Evolutionary conservation across 1,284 basidiomycete species (phyloP).

Genomic region (Cutaneotrichosporon sp.): DNA sequence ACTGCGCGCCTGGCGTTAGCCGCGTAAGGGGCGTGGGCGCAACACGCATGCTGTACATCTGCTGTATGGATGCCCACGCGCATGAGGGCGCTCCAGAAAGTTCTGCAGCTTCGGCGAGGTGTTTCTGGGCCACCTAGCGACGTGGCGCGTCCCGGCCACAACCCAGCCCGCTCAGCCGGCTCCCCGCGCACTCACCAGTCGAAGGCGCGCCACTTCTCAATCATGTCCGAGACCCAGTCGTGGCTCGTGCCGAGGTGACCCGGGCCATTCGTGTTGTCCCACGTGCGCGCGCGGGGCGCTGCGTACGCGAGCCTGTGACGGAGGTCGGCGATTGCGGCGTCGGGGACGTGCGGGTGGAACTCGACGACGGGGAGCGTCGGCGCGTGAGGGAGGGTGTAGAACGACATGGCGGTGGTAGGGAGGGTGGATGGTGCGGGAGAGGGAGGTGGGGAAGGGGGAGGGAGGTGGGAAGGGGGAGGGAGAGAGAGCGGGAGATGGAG

Average conservation of each 20-base stretch:
- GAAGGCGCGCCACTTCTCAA: conserved; percentile 30
- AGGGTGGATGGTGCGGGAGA: not conserved
- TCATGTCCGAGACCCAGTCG: conserved; percentile 31
- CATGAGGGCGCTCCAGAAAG: no score
- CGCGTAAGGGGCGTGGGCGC: no score
- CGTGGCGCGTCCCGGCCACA: no score
- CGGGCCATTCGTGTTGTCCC: conserved; percentile 37
- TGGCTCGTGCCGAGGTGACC: conserved; percentile 30
- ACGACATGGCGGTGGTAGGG: conserved; percentile 25
- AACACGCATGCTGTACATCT: no score
- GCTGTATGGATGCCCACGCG: no score
- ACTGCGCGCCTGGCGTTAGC: conserved; percentile 27
- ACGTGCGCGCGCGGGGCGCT: conserved; percentile 33
- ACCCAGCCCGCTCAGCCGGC: no score
- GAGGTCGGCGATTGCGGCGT: conserved; percentile 41
- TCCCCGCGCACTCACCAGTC: conserved; percentile 33
- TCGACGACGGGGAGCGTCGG: conserved; percentile 36
- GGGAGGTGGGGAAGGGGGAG: not conserved
- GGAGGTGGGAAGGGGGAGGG: not conserved
- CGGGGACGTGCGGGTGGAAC: conserved; percentile 33
- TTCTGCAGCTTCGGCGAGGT: no score
- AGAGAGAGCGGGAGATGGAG: not conserved
- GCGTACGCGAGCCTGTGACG: conserved; percentile 29
- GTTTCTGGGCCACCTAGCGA: no score
- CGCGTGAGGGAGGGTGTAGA: conserved; percentile 30